Evolutionary conservation across 2,329 filamentous ascomycete genomes (phyloP).

Genomic region (Claviceps humidiphila): DNA sequence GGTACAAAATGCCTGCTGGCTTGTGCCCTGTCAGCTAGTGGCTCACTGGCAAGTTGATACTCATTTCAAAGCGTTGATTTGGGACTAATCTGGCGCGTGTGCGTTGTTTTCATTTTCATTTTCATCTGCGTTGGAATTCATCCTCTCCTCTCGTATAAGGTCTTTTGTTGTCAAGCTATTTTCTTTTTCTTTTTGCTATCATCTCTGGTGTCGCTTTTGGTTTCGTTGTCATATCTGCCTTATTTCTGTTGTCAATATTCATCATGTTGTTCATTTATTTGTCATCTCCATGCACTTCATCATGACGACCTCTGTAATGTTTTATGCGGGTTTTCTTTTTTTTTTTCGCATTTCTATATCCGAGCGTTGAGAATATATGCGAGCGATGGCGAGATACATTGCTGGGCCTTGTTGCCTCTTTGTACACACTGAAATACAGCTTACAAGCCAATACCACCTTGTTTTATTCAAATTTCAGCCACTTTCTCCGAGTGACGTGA

Average conservation of each 20-base stretch:
- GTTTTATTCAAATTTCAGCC: not conserved
- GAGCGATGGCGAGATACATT: not conserved
- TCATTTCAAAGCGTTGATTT: too few relatives aligned
- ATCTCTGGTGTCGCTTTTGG: too few relatives aligned
- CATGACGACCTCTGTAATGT: not conserved
- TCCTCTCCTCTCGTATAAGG: too few relatives aligned
- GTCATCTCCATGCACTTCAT: too few relatives aligned
- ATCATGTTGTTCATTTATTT: not conserved
- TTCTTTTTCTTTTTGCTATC: too few relatives aligned
- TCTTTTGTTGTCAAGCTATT: too few relatives aligned
- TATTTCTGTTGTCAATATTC: not conserved
- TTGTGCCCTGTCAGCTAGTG: too few relatives aligned
- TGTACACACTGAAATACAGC: not conserved
- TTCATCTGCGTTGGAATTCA: not conserved
- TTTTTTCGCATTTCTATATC: not conserved
- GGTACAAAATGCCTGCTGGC: too few relatives aligned
- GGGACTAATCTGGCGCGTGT: too few relatives aligned
- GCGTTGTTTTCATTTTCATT: not conserved
- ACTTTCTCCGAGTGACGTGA: too few relatives aligned
- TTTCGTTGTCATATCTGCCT: too few relatives aligned
- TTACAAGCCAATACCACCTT: not conserved
- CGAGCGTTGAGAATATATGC: not conserved
- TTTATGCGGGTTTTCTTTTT: not conserved
- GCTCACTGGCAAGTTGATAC: too few relatives aligned
- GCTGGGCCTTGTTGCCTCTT: not conserved